These are phyloP conservation scores for Pleurotus ostreatus DNA, from an alignment of 768 basidiomycete species.

Conservation along the genomic window DNA sequence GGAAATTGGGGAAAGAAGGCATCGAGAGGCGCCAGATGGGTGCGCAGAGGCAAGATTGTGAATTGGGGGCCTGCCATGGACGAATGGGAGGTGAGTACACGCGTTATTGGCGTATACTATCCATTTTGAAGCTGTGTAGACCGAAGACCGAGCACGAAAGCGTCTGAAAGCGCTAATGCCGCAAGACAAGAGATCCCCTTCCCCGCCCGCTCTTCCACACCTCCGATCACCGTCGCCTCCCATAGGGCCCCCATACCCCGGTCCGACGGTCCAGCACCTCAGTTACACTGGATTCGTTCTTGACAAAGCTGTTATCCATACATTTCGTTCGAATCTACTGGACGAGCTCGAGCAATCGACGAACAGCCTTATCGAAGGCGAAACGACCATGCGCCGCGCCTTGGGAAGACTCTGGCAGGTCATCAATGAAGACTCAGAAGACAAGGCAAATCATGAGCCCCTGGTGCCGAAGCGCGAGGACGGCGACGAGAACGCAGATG, in stretches of 20 bases:
- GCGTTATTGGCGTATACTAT: not conserved
- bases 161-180: slow-evolving; percentile 69
- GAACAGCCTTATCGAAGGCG: slow-evolving; percentile 81
- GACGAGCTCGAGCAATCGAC: slow-evolving; percentile 81
- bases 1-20: slow-evolving; percentile 89
- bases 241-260: slow-evolving; percentile 69
- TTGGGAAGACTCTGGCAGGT: slow-evolving; percentile 81
- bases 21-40: slow-evolving; percentile 73
- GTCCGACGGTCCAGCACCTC: slow-evolving; percentile 62
- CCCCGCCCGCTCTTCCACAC: slow-evolving; percentile 72
- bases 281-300: slow-evolving; percentile 83
- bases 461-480: slow-evolving; percentile 68
- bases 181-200: slow-evolving; percentile 57
- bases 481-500: slow-evolving; percentile 51
- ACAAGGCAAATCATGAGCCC: slow-evolving; percentile 26
- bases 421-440: slow-evolving; percentile 66
- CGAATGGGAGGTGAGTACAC: slow-evolving; percentile 72
- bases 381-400: slow-evolving; percentile 66
- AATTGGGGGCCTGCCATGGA: slow-evolving; percentile 83
- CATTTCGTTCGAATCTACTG: slow-evolving; percentile 74
- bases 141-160: slow-evolving; percentile 81
- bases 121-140: slow-evolving; percentile 35
- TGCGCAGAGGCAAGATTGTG: slow-evolving; percentile 75
- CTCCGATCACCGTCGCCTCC: slow-evolving; percentile 77
- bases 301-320: slow-evolving; percentile 79